Conservation (phyloP, 2,329 filamentous ascomycete genomes). For the Tolypocladium nubicola region DNA sequence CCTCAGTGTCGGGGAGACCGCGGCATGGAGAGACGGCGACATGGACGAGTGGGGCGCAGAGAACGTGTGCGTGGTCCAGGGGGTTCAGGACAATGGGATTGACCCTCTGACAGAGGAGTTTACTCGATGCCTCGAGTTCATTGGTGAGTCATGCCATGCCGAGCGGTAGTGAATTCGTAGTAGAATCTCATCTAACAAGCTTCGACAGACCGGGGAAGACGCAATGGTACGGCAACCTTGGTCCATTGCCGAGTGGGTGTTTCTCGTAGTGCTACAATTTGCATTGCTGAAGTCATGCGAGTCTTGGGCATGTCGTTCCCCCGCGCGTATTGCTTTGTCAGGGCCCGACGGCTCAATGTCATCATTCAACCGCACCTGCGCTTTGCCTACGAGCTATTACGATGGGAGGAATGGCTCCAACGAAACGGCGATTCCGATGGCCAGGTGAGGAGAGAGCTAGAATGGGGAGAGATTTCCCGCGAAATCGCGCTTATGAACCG, state of each 20-base stretch:
- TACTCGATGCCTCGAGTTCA: slow-evolving; percentile 76
- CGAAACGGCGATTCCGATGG: slow-evolving; percentile 32
- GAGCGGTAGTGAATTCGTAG: neutral
- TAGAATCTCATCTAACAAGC: slow-evolving; percentile 3
- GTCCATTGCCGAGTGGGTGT: slow-evolving; percentile 96
- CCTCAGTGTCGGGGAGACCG: slow-evolving; percentile 82
- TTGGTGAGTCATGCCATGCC: slow-evolving; percentile 49
- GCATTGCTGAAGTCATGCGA: slow-evolving; percentile 97
- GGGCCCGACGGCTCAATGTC: slow-evolving; percentile 84
- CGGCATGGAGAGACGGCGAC: slow-evolving; percentile 67
- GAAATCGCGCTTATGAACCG: slow-evolving; percentile 95
- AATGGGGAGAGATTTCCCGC: slow-evolving; percentile 80
- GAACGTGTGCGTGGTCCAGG: slow-evolving; percentile 70
- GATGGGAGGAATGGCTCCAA: slow-evolving; percentile 80
- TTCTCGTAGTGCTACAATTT: slow-evolving; percentile 90
- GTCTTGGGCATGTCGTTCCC: slow-evolving; percentile 72
- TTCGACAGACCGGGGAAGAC: slow-evolving; percentile 61
- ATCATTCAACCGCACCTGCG: slow-evolving; percentile 95
- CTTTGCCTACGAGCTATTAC: slow-evolving; percentile 90
- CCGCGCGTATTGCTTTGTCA: slow-evolving; percentile 90
- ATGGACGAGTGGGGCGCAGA: slow-evolving; percentile 63
- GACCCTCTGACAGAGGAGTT: slow-evolving; percentile 85
- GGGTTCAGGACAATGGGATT: slow-evolving; percentile 93
- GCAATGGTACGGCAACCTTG: slow-evolving; percentile 70
- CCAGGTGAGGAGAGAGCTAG: slow-evolving; percentile 62